Percentiles rank a stretch among this genome's conserved stretches.
Conservation (phyloP, 2,329 filamentous ascomycete species). For the Neoarthrinium moseri region DNA sequence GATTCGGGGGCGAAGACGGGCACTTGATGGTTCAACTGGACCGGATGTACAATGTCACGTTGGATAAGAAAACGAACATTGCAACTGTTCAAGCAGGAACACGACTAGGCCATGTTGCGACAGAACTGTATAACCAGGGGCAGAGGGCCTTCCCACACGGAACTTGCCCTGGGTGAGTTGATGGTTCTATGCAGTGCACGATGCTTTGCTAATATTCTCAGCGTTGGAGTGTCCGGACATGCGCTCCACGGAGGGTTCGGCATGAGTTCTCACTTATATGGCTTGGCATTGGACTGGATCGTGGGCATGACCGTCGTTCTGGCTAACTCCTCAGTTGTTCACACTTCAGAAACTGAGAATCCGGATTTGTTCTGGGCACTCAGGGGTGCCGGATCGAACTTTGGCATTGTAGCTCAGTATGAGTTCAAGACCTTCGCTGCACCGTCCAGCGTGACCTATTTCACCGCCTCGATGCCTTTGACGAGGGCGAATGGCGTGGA, state of each 20-base stretch:
- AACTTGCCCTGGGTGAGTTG: slow-evolving; percentile 35
- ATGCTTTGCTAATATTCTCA: slow-evolving; percentile 10
- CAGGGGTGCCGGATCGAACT: slow-evolving; percentile 30
- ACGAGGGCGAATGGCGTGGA: slow-evolving; percentile 23
- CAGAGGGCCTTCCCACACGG: slow-evolving; percentile 34
- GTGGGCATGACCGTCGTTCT: slow-evolving; percentile 28
- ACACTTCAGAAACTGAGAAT: slow-evolving; percentile 27
- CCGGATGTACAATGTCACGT: slow-evolving; percentile 37
- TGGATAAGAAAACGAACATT: slow-evolving; percentile 35
- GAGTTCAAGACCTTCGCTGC: slow-evolving; percentile 29
- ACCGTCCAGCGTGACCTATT: slow-evolving; percentile 28
- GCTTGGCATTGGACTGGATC: slow-evolving; percentile 44
- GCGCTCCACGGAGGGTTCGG: slow-evolving; percentile 36
- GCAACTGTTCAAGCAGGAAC: slow-evolving; percentile 42
- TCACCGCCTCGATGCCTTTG: slow-evolving; percentile 24
- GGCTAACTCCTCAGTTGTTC: slow-evolving; percentile 28
- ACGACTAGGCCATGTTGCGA: slow-evolving; percentile 38
- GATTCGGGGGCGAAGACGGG: slow-evolving; percentile 43
- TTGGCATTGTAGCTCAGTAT: slow-evolving; percentile 27
- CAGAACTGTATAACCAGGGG: slow-evolving; percentile 29
- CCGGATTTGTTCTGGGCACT: slow-evolving; percentile 32
- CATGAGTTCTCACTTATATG: slow-evolving; percentile 39
- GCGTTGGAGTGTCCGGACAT: slow-evolving; percentile 35
- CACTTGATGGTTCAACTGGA: slow-evolving; percentile 44
- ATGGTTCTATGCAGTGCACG: not conserved